Evolutionary conservation across 352 stramenopile genomes (phyloP).

Genomic region (Pythium brachiatum): DNA sequence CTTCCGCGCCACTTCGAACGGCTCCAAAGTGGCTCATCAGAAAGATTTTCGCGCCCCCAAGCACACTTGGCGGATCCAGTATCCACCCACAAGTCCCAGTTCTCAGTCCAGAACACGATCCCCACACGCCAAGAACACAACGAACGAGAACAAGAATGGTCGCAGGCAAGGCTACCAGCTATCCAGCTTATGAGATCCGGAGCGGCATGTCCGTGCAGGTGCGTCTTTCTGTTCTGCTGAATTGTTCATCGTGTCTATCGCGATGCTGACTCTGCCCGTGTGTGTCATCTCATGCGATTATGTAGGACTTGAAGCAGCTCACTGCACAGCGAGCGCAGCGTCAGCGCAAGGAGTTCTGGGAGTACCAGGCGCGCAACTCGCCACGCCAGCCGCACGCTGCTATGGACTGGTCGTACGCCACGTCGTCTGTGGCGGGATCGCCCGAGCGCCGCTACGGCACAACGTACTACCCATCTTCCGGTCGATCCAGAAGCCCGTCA

Average conservation of each 20-base stretch:
- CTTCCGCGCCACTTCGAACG: slow-evolving; percentile 19
- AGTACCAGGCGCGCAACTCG: slow-evolving; percentile 46
- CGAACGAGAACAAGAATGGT: slow-evolving; percentile 15
- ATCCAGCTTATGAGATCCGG: slow-evolving; percentile 52
- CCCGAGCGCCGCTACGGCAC: slow-evolving; percentile 25
- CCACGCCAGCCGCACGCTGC: slow-evolving; percentile 31
- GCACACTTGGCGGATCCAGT: slow-evolving; percentile 4
- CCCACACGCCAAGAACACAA: neutral
- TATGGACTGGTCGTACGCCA: slow-evolving; percentile 33
- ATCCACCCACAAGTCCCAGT: neutral
- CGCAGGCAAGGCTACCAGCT: slow-evolving; percentile 13
- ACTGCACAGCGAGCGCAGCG: slow-evolving; percentile 66
- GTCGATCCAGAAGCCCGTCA: slow-evolving; percentile 19
- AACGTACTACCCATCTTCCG: slow-evolving; percentile 17
- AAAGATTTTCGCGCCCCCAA: slow-evolving; percentile 24
- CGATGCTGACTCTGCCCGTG: neutral
- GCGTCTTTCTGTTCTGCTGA: neutral
- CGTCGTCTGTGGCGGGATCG: slow-evolving; percentile 22
- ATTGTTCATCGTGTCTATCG: neutral
- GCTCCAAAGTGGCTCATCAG: slow-evolving; percentile 18
- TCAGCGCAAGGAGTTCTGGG: slow-evolving; percentile 69
- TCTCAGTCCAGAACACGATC: neutral
- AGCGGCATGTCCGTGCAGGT: slow-evolving; percentile 86
- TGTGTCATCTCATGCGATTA: neutral
- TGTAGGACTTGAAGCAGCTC: slow-evolving; percentile 75